These are phyloP conservation scores for Yamadazyma takamatsuzukensis DNA, from an alignment of 805 yeast species.

Conservation along the genomic window DNA sequence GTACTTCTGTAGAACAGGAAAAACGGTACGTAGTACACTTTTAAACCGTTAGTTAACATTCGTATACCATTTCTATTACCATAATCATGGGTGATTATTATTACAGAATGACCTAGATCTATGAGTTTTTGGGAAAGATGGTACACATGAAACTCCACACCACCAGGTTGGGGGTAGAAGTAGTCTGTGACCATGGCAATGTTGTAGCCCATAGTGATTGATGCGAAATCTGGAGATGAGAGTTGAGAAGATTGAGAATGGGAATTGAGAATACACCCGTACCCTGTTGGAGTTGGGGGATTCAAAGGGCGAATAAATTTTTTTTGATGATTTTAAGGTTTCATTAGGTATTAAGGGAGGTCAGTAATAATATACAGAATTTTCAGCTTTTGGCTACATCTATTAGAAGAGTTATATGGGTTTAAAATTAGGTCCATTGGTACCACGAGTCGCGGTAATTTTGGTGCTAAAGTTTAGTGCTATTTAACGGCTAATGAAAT, in stretches of 20 bases:
- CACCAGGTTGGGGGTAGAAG: conserved; percentile 98
- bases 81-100: conserved; percentile 86
- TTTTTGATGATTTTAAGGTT: too few species aligned
- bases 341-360: too few species aligned
- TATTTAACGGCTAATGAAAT: too few species aligned
- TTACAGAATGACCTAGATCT: conserved; percentile 77
- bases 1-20: conserved; percentile 77
- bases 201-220: conserved; percentile 8
- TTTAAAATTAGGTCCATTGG: conserved; percentile 38
- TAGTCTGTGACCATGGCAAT: conserved; percentile 86
- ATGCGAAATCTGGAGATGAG: too few species aligned
- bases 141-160: conserved; percentile 92
- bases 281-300: too few species aligned
- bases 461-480: conserved; percentile 70
- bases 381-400: too few species aligned
- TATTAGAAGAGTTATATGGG: too few species aligned
- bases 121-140: conserved; percentile 84
- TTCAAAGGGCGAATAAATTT: too few species aligned
- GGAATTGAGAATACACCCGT: too few species aligned
- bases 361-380: too few species aligned
- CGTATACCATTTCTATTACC: conserved; percentile 80
- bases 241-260: too few species aligned
- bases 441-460: conserved; percentile 49
- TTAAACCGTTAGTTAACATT: conserved; percentile 81
- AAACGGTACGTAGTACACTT: conserved; percentile 88